Base-by-base conservation (phyloP, 306 rosid species). In the Arachis stenosperma region DNA sequence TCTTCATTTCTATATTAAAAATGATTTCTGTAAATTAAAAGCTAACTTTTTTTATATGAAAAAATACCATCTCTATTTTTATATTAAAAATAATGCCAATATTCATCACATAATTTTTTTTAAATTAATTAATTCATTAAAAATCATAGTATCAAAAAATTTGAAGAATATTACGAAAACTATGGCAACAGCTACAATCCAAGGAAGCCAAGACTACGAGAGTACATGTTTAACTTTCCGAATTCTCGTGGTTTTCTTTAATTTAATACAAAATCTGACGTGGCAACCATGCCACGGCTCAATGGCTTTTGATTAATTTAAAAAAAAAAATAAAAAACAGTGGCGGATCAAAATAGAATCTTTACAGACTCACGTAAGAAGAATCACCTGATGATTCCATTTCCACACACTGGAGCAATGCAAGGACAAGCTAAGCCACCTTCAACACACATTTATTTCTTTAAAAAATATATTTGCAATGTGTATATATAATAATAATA, bases 211-310 rank as follows among this genome's bases (percentile, higher is more conserved):
- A 22, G 27, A 22, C 27, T 22, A 78, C 6, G 63, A 55, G 77
- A 56, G 84, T 84, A 86, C 87, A 73, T 71, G 43, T 80, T 74
- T 72, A 66, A 40, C 75, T 83, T 60, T 80, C 72, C 33, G 56
- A 52, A 56, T 67, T 61, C 37, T 33, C 2, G 4, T 33, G 4
- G 3, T 70, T 27, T n/a, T 66, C 29, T 39, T 78, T 51, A 59
- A 42, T 17, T 69, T 86, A 33, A 42, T 61, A 70, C 62, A 14
- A 61, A 63, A 14, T 79, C 68, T 33, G 55, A 85, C 86, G 89
- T 91, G 92, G 80, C 88, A 79, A 11, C 79, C 94, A 88, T 90
- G 90, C 81, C 67, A 30, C 75, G 86, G 82, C 73, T 58, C 69
- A 59, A 2, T 33, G 37, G 4, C 37, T 33, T 33, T 33, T 33